phyloP scores from a whole-genome alignment of 306 rosid genomes.

The Benincasa hispida region DNA sequence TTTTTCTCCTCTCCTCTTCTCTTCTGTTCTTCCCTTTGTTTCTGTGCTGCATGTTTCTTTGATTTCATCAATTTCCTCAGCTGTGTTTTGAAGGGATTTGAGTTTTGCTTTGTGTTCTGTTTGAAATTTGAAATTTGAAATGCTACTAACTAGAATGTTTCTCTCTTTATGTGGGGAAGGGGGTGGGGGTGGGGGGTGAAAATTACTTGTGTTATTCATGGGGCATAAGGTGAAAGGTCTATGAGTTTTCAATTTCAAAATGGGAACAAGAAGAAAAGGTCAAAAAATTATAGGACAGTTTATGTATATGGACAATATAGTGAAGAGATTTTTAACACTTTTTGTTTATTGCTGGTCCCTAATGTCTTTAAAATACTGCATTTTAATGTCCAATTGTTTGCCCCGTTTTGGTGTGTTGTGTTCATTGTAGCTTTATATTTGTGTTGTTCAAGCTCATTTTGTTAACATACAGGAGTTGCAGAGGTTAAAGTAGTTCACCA shows the following conservation, averaged over 20 bases:
- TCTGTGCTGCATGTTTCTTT: neutral
- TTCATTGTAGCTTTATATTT: neutral
- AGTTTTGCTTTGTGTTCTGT: neutral
- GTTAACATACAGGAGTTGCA: constrained; percentile 30
- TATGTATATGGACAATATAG: neutral
- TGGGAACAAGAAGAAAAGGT: neutral
- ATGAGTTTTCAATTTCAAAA: neutral
- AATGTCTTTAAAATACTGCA: neutral
- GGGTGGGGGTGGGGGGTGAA: neutral
- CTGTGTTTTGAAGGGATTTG: neutral
- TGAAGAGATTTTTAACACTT: neutral
- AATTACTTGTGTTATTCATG: neutral
- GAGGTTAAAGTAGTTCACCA: constrained; percentile 47
- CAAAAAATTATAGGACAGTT: neutral
- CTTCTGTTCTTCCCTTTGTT: neutral
- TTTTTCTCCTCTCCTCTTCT: constrained; percentile 5
- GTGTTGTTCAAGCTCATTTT: neutral
- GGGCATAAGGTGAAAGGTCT: neutral
- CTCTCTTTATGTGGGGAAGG: neutral
- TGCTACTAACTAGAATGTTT: neutral
- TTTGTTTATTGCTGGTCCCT: neutral
- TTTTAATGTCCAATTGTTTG: neutral
- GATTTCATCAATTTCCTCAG: neutral
- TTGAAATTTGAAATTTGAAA: neutral
- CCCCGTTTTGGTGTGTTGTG: neutral